These are phyloP conservation scores for Byssochlamys sp. DNA, from an alignment of 2,329 filamentous ascomycete genomes.

Conservation along the genomic window DNA sequence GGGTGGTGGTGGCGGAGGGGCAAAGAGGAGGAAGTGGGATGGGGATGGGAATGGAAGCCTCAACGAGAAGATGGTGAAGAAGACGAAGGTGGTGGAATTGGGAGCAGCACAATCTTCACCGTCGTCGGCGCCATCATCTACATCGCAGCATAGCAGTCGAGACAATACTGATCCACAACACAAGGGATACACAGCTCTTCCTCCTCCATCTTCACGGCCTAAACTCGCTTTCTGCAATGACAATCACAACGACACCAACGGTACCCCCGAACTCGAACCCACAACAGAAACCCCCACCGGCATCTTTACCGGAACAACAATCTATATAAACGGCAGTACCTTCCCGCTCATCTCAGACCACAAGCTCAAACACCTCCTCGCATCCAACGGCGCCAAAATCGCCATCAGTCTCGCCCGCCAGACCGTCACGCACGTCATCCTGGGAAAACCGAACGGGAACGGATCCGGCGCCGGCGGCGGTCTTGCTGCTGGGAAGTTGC, in stretches of 20 bases:
- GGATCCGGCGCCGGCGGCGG: constrained; percentile 59
- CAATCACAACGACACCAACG: background rate
- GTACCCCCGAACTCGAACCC: background rate
- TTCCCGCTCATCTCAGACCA: constrained; percentile 74
- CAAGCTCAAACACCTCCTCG: constrained; percentile 68
- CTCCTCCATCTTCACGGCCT: background rate
- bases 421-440: constrained; percentile 74
- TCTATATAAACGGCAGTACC: constrained; percentile 85
- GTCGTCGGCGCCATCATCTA: background rate
- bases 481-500: constrained; percentile 65
- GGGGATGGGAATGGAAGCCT: constrained; percentile 5
- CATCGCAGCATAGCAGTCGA: constrained; percentile 1
- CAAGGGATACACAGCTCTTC: background rate
- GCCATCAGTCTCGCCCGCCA: constrained; percentile 62
- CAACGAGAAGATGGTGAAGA: constrained; percentile 4
- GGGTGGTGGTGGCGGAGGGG: constrained; percentile 35
- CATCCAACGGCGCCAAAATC: constrained; percentile 61
- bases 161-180: background rate
- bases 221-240: background rate
- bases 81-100: constrained; percentile 8
- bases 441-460: constrained; percentile 50
- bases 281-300: constrained; percentile 11
- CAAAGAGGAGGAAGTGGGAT: constrained; percentile 31
- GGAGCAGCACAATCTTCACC: background rate
- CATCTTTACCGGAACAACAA: constrained; percentile 62